phyloP scores from a whole-genome alignment of 345 rosid genomes.

The Nasturtium officinale region DNA sequence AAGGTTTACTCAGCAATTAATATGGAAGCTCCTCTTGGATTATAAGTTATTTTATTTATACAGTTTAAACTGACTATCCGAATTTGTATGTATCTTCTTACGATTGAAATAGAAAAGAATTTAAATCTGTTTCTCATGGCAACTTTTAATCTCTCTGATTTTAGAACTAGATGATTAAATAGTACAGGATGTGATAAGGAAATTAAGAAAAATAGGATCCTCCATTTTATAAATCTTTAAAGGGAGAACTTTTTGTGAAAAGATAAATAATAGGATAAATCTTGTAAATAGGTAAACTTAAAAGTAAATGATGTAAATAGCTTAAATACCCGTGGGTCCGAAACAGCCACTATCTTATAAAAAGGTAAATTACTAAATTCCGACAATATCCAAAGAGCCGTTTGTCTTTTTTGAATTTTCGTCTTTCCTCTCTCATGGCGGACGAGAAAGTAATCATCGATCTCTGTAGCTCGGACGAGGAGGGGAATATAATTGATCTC shows the following conservation, averaged over 20 bases:
- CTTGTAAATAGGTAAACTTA: background rate
- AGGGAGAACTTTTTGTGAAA: background rate
- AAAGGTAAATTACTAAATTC: background rate
- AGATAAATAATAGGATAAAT: background rate
- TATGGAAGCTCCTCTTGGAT: background rate
- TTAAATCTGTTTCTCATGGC: background rate
- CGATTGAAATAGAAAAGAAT: background rate
- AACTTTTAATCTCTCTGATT: background rate
- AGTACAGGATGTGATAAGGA: background rate
- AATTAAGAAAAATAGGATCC: background rate
- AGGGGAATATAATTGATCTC: slow-evolving; percentile 13
- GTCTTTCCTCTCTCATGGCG: slow-evolving; percentile 21
- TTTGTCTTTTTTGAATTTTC: slow-evolving; percentile 23
- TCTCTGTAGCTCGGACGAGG: slow-evolving; percentile 44
- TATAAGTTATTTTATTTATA: background rate
- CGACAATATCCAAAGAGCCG: slow-evolving; percentile 18
- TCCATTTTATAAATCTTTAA: background rate
- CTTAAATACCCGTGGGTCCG: background rate
- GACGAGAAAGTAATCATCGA: slow-evolving; percentile 12
- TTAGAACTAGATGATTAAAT: background rate
- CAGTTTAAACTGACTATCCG: background rate
- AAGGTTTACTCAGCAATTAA: background rate
- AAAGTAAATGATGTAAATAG: slow-evolving; percentile 3
- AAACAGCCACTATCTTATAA: background rate
- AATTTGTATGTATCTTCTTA: background rate